Evolutionary conservation across 1,284 basidiomycete genomes (phyloP), one percentile per base, ranked within the genome.

Genomic region (Apiotrichum porosum): DNA sequence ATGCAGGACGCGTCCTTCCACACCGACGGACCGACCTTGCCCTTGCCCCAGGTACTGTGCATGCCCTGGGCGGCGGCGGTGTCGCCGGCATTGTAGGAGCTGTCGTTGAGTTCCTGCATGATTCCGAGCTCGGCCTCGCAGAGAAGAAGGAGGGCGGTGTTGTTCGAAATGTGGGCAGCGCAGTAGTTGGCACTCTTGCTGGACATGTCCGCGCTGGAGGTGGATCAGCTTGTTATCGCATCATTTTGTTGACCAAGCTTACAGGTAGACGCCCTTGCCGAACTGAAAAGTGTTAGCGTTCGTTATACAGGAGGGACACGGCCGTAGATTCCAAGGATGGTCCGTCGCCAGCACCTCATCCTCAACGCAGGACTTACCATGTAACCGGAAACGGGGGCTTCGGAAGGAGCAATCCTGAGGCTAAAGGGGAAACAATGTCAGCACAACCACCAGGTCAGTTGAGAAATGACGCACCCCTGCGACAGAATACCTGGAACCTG

Each of bases 221-320:
- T n/a, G n/a, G n/a, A n/a, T n/a, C n/a, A n/a, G n/a, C n/a, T n/a
- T n/a, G n/a, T n/a, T n/a, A n/a, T n/a, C n/a, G n/a, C n/a, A n/a
- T n/a, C n/a, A n/a, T n/a, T n/a, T n/a, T n/a, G n/a, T n/a, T n/a
- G n/a, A n/a, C n/a, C n/a, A n/a, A n/a, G n/a, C n/a, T n/a, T n/a
- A n/a, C n/a, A 83, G 81, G 62, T 83, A 83, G 23, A 82, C 79
- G 36, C 82, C 83, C 68, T 83, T 83, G 43, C 82, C 82, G 34
- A 47, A 47, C 37, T 26, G 24, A 13, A 22, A 9, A 22, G 8
- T 18, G 26, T 50, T 19, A 44, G 42, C 21, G 19, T 18, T 21
- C 23, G 4, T 23, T 33, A 17, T 9, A 36, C n/a, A 36, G 9
- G 34, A 28, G 26, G 26, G 26, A 12, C n/a, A n/a, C n/a, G n/a